phyloP scores from a whole-genome alignment of 208 protist genomes.

The Crithidia expoeki region DNA sequence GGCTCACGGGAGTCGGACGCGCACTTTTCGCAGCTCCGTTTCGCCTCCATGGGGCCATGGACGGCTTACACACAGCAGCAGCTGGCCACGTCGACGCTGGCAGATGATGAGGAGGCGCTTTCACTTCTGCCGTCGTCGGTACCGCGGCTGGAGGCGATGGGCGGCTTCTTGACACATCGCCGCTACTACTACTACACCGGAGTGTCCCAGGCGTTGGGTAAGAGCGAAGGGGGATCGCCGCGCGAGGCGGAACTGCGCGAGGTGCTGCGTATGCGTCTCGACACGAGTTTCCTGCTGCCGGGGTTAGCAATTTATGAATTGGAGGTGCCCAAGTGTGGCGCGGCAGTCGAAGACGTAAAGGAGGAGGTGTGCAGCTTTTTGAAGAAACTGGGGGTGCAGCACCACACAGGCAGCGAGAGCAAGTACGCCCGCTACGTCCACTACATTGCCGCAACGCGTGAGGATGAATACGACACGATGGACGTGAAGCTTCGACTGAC shows the following conservation, averaged over 20 bases:
- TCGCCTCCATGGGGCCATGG: slow-evolving; percentile 19
- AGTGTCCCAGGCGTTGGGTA: neutral
- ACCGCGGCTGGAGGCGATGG: slow-evolving; percentile 16
- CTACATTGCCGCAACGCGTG: slow-evolving; percentile 36
- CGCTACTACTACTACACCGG: slow-evolving; percentile 40
- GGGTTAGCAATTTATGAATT: slow-evolving; percentile 61
- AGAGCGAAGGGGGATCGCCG: neutral
- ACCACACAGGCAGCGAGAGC: slow-evolving; percentile 54
- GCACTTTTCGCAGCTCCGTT: slow-evolving; percentile 34
- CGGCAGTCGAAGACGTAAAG: slow-evolving; percentile 51
- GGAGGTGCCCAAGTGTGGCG: slow-evolving; percentile 57
- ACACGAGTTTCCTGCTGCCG: slow-evolving; percentile 31
- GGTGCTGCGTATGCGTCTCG: slow-evolving; percentile 27
- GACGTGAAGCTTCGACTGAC: slow-evolving; percentile 67
- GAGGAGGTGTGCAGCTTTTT: slow-evolving; percentile 53
- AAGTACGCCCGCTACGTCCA: slow-evolving; percentile 73
- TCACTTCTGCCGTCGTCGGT: neutral
- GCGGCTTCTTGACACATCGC: slow-evolving; percentile 34
- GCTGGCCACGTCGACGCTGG: neutral
- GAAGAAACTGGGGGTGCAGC: slow-evolving; percentile 35
- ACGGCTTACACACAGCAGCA: slow-evolving; percentile 14
- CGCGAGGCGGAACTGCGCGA: slow-evolving; percentile 23
- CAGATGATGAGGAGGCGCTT: neutral
- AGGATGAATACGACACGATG: slow-evolving; percentile 31
- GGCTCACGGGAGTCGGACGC: slow-evolving; percentile 20